These are phyloP conservation scores for Manihot esculenta DNA, from an alignment of 441 rosid species.

Conservation along the genomic window DNA sequence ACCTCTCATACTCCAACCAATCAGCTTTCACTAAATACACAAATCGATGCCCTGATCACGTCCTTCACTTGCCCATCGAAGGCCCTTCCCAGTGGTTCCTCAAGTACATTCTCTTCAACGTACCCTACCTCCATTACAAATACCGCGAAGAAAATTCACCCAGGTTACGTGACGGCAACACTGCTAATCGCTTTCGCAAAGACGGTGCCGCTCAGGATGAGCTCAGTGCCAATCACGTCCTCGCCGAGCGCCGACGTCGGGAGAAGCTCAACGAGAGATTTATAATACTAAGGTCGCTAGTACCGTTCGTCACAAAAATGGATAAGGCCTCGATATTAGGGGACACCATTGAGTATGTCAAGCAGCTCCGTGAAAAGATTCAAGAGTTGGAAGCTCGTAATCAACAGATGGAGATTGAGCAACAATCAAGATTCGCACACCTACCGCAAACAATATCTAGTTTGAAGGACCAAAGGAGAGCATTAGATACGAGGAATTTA, in stretches of 20 bases:
- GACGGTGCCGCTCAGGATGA: slow-evolving; percentile 48
- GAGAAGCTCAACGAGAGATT: slow-evolving; percentile 93
- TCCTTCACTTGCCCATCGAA: slow-evolving; percentile 32
- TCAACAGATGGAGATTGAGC: slow-evolving; percentile 45
- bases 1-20: slow-evolving; percentile 40
- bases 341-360: slow-evolving; percentile 88
- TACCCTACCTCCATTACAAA: slow-evolving; percentile 66
- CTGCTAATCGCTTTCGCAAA: slow-evolving; percentile 42
- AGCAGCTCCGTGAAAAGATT: slow-evolving; percentile 71
- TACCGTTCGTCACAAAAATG: slow-evolving; percentile 93
- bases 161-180: slow-evolving; percentile 41
- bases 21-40: slow-evolving; percentile 79
- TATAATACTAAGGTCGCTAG: slow-evolving; percentile 66
- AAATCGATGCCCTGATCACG: slow-evolving; percentile 29
- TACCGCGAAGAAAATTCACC: slow-evolving; percentile 56
- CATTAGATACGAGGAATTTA: slow-evolving; percentile 51
- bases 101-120: slow-evolving; percentile 66
- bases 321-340: slow-evolving; percentile 86
- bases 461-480: slow-evolving; percentile 38
- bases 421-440: slow-evolving; percentile 32
- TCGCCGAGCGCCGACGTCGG: slow-evolving; percentile 89
- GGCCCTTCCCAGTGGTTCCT: slow-evolving; percentile 76
- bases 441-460: slow-evolving; percentile 34
- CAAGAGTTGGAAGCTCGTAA: slow-evolving; percentile 65
- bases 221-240: slow-evolving; percentile 78